Conservation (phyloP, 169 alveolate genomes). For the Fabrea salina region DNA sequence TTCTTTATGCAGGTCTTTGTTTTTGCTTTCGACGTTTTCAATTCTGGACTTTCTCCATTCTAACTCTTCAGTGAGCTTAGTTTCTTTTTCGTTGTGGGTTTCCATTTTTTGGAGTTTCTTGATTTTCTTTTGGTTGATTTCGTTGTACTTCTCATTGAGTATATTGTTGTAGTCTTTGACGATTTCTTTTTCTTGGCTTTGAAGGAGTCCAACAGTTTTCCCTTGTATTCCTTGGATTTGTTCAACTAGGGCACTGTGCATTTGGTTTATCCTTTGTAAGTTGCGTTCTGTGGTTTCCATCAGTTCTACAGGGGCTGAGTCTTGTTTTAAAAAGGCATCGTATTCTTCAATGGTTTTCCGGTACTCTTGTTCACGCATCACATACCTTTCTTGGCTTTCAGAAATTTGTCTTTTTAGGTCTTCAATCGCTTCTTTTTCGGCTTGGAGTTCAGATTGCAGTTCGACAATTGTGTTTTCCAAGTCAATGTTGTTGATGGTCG, state of each 20-base stretch:
- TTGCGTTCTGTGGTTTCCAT: conserved; percentile 30
- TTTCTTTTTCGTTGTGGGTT: conserved; percentile 50
- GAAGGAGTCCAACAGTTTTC: conserved; percentile 37
- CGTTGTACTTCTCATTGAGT: conserved; percentile 35
- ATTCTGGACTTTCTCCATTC: conserved; percentile 55
- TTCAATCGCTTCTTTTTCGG: conserved; percentile 38
- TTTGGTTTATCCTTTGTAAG: not conserved
- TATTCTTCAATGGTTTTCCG: conserved; percentile 58
- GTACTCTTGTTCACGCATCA: conserved; percentile 59
- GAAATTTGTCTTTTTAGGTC: conserved; percentile 37
- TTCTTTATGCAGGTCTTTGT: conserved; percentile 43
- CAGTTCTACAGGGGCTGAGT: conserved; percentile 41
- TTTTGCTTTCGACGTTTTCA: conserved; percentile 52
- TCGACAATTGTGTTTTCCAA: conserved; percentile 11
- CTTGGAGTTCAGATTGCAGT: conserved; percentile 16
- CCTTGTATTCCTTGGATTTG: conserved; percentile 34
- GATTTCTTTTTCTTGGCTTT: conserved; percentile 38
- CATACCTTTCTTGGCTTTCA: conserved; percentile 51
- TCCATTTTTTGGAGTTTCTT: conserved; percentile 48
- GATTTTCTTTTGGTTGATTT: conserved; percentile 43
- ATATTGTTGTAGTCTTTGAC: conserved; percentile 35
- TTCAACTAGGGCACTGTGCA: conserved; percentile 32
- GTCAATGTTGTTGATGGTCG: not conserved
- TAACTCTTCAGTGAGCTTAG: conserved; percentile 18
- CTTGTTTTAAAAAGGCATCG: conserved; percentile 44